Evolutionary conservation across 768 basidiomycete species (phyloP).

Genomic region (Mycena galopus): DNA sequence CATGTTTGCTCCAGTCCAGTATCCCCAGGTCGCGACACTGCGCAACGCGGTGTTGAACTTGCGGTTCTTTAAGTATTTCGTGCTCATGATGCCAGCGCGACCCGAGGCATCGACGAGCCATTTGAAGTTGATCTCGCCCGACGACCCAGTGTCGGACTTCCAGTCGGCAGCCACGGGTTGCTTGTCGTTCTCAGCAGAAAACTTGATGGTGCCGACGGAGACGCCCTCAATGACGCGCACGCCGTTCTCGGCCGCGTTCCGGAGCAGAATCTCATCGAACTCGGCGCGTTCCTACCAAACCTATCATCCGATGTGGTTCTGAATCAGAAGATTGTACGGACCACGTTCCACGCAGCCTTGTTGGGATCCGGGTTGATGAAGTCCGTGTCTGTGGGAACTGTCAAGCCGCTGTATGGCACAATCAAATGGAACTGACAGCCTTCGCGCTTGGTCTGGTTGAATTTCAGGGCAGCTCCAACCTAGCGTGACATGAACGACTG

Average conservation of each 20-base stretch:
- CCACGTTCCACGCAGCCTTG: background rate
- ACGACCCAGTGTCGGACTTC: conserved; percentile 46
- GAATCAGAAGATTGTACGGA: background rate
- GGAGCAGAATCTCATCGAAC: conserved; percentile 69
- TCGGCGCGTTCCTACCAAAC: conserved; percentile 57
- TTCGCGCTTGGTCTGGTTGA: background rate
- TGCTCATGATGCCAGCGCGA: conserved; percentile 64
- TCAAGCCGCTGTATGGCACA: background rate
- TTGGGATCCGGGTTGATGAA: background rate
- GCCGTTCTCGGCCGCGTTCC: conserved; percentile 63
- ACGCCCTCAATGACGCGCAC: conserved; percentile 62
- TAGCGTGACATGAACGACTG: background rate
- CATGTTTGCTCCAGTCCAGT: conserved; percentile 55
- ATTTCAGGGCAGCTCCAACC: background rate
- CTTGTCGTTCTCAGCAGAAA: conserved; percentile 47
- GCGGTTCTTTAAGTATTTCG: conserved; percentile 62
- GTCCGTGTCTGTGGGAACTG: background rate
- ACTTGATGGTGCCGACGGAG: conserved; percentile 59
- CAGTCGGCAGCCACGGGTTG: conserved; percentile 57
- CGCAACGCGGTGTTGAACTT: conserved; percentile 57
- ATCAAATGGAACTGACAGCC: background rate
- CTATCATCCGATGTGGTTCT: background rate
- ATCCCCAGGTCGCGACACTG: conserved; percentile 67
- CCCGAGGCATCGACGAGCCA: conserved; percentile 78
- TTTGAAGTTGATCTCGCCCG: conserved; percentile 64